Evolutionary conservation across 2,329 filamentous ascomycete genomes (phyloP), one percentile per base, ranked within the genome.

Genomic region (Aspergillus japonicus): DNA sequence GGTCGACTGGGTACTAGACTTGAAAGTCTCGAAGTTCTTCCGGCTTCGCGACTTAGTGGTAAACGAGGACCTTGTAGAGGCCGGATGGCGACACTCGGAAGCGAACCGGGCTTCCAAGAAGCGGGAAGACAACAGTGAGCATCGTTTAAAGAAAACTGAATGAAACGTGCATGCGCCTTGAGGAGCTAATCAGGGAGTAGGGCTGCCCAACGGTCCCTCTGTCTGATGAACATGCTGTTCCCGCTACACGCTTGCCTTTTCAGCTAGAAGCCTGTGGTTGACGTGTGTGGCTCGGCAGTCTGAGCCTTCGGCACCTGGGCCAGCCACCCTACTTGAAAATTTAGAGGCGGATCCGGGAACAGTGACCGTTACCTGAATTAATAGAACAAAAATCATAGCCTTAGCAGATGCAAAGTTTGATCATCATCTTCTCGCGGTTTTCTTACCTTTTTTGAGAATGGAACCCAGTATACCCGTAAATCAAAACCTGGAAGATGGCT

Each of bases 71-170:
- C 77, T 96, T 67, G 89, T 89, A 35, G 92, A 96, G 78, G 89
- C 92, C 47, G 95, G 95, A 2, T 99, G 94, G 94, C 91, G 93
- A 77, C 89, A 90, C 73, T 98, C 93, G 92, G 88, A 94, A 75
- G 80, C 81, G 52, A 74, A 77, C 57, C 77, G 78, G 60, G 76
- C 73, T 54, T 66, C 70, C 64, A 75, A 69, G 55, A 75, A 69
- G 55, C 66, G 63, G 60, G 71, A 66, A 57, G 62, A 60, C 42
- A 31, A 65, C 44, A 68, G 63, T 65, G 62, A 69, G 47, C 57
- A 16, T 57, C 31, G 26, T n/a, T 58, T 62, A 24, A 62, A 60
- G 19, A 77, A 76, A 60, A 24, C 16, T 47, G n/a, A 52, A 39
- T 58, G 39, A 44, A 44, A 44, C 19, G 39, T 7, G 14, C 16